Percentiles rank a stretch among this genome's conserved stretches.
Conservation (phyloP, 2,329 filamentous ascomycete genomes). For the Fusarium tanahbumbuense region DNA sequence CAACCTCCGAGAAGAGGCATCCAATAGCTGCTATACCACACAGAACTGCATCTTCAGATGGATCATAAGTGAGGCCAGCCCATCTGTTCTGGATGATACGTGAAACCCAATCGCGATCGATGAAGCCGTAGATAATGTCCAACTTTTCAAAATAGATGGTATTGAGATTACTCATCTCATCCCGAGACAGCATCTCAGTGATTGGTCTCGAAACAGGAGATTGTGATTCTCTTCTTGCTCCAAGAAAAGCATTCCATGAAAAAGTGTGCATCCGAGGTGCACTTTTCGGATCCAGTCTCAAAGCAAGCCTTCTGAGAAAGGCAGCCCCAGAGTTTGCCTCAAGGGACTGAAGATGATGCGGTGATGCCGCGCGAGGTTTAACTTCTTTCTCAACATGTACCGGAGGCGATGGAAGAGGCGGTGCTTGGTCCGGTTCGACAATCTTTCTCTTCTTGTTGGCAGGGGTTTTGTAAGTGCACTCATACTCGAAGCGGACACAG, state of each 20-base stretch:
- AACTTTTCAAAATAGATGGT: constrained; percentile 65
- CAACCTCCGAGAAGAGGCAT: constrained; percentile 60
- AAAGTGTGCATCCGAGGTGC: constrained; percentile 66
- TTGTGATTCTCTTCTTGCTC: constrained; percentile 41
- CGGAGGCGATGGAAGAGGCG: constrained; percentile 6
- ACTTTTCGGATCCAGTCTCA: constrained; percentile 64
- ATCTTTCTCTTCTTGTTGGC: constrained; percentile 25
- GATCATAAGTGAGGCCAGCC: constrained; percentile 40
- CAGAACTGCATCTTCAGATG: constrained; percentile 54
- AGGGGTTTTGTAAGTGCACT: constrained; percentile 59
- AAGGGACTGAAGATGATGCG: constrained; percentile 54
- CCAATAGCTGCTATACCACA: constrained; percentile 68
- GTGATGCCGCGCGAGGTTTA: constrained; percentile 17
- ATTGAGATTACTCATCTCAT: constrained; percentile 60
- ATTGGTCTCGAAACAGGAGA: constrained; percentile 51
- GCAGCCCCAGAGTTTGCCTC: constrained; percentile 69
- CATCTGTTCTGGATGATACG: constrained; percentile 50
- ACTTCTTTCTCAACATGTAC: constrained; percentile 4
- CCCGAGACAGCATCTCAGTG: constrained; percentile 59
- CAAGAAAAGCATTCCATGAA: constrained; percentile 62
- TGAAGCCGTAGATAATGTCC: constrained; percentile 64
- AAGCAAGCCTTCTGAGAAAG: constrained; percentile 64
- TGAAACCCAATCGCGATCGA: constrained; percentile 50
- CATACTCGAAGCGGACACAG: constrained; percentile 65
- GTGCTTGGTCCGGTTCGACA: background rate